Percentiles rank a stretch among this genome's conserved stretches.
These are phyloP conservation scores for Cymbidium sinense DNA, from an alignment of 106 monocot species.

Conservation along the genomic window DNA sequence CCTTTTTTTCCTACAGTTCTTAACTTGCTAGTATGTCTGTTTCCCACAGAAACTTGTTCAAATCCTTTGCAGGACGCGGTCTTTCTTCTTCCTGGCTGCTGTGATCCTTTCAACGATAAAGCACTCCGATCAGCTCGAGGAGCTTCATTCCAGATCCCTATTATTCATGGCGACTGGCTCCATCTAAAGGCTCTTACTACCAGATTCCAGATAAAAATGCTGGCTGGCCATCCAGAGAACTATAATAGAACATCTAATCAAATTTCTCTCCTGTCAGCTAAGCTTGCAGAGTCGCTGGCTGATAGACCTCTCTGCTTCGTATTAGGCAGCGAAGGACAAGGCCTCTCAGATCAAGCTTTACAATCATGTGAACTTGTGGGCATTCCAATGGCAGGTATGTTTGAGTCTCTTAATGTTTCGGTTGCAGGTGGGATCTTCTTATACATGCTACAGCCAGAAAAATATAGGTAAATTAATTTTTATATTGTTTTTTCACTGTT, in stretches of 20 bases:
- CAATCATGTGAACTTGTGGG: conserved; percentile 53
- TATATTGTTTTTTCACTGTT: background rate
- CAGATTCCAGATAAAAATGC: conserved; percentile 50
- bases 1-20: too few species aligned
- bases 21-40: background rate
- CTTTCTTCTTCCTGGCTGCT: conserved; percentile 79
- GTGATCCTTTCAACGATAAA: conserved; percentile 99
- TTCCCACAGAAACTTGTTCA: background rate
- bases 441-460: conserved; percentile 60
- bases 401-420: conserved; percentile 93
- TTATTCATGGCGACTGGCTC: conserved; percentile 61
- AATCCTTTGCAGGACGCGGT: conserved; percentile 58
- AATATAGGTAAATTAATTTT: background rate
- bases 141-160: conserved; percentile 86
- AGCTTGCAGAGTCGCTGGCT: conserved; percentile 39
- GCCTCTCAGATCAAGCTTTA: conserved; percentile 53
- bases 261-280: conserved; percentile 20
- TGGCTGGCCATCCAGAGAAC: conserved; percentile 74
- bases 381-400: conserved; percentile 82
- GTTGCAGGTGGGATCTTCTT: conserved; percentile 96
- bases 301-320: conserved; percentile 58
- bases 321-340: conserved; percentile 84
- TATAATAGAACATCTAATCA: conserved; percentile 7
- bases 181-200: conserved; percentile 41
- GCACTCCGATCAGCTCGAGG: conserved; percentile 80